A percentile compares a stretch with the other conserved stretches of the same genome.
phyloP scores from a whole-genome alignment of 306 rosid genomes.

The Rosa lucieae region DNA sequence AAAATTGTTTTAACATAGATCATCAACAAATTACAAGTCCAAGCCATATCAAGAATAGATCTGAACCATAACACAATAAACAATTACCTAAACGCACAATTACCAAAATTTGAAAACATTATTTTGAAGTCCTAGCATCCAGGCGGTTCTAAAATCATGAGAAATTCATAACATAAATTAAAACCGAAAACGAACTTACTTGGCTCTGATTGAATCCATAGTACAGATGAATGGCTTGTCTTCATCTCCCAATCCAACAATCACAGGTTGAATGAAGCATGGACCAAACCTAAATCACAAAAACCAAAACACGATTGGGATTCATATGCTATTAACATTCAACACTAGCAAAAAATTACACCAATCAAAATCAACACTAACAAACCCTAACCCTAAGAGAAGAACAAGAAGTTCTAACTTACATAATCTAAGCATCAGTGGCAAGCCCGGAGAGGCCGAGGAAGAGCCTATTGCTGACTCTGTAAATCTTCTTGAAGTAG shows the following conservation, averaged over 20 bases:
- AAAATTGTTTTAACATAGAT: too few species aligned
- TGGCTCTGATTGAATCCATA: slow-evolving; percentile 94
- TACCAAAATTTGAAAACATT: neutral
- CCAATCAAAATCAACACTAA: neutral
- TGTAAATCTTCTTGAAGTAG: slow-evolving; percentile 81
- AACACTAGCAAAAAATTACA: neutral
- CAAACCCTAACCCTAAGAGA: neutral
- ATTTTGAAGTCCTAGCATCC: neutral
- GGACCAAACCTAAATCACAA: slow-evolving; percentile 78
- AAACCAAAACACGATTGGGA: neutral
- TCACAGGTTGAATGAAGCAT: slow-evolving; percentile 91
- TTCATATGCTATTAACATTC: slow-evolving; percentile 29
- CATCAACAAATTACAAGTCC: too few species aligned
- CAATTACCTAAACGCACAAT: too few species aligned
- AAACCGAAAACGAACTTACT: slow-evolving; percentile 49
- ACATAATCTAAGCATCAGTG: slow-evolving; percentile 94
- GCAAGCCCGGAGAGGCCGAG: slow-evolving; percentile 93
- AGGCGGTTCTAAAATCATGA: neutral
- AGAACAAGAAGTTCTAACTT: neutral
- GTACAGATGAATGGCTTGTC: slow-evolving; percentile 96
- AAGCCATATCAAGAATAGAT: too few species aligned
- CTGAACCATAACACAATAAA: too few species aligned
- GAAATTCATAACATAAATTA: neutral
- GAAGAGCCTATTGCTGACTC: slow-evolving; percentile 70
- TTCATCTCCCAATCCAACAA: slow-evolving; percentile 89